Base-by-base conservation (phyloP, 495 filamentous ascomycete species). In the Daldinia concentrica region DNA sequence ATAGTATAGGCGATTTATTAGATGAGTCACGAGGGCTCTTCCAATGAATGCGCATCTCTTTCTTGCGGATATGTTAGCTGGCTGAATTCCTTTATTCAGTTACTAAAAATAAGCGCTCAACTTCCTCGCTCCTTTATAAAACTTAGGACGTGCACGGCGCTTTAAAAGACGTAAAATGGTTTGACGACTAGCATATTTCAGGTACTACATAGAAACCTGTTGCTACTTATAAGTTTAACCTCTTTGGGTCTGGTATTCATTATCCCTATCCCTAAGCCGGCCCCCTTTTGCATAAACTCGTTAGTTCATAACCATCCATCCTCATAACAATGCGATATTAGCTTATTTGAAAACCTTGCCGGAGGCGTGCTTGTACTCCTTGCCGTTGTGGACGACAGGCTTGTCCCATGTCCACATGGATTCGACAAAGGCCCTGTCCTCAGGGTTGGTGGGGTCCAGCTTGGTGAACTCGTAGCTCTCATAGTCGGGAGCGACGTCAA, bases 341-440 rank as follows among this genome's bases (percentile, higher is more conserved):
- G 77, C 85, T 86, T 95, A 99, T 90, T 98, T 99, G 90, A 98
- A 98, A 80, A 97, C 93, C 88, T 99, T 97, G 77, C 96, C 96
- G 43, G 72, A 63, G 78, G 90, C 91, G 85, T 85, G 84, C 73
- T 80, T 74, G 80, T 86, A 94, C 79, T 88, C 89, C 90, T 98
- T 96, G 83, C 90, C 95, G 75, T 90, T 81, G 75, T 93, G 86
- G 72, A 82, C 81, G 73, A 93, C 80, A 65, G 93, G 91, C 83
- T 91, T 91, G 78, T 98, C 95, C 79, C 81, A 83, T 87, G 90
- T 85, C 95, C 95, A 99, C 82, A 91, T 86, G 79, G 93, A 89
- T 71, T 96, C 88, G 77, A 98, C 85, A 80, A 90, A 91, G 79
- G 90, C 92, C 79, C 87, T 88, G 85, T 98, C 93, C 75, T 90